Evolutionary conservation across 352 stramenopile genomes (phyloP), one percentile per base, ranked within the genome.

Genomic region (Pythium dissotocum): DNA sequence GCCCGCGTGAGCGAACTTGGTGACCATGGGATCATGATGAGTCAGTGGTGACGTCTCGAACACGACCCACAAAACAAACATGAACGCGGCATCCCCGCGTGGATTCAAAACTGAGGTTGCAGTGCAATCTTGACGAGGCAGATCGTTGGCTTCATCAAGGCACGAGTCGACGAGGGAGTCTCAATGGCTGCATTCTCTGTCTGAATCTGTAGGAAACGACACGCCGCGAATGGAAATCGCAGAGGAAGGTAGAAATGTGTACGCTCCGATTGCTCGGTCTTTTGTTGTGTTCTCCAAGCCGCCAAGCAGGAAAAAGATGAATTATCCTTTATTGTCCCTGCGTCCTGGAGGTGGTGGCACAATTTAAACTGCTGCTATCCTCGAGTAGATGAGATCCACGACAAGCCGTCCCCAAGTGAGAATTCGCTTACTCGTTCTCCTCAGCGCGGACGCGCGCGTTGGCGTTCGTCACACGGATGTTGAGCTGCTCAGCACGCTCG

Each of bases 391-490:
- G 62, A 36, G 61, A 60, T 75, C 70, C 60, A 70, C 56, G 53
- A 77, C 60, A 67, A 67, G 69, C 24, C 46, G 48, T 53, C 35
- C 38, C 62, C 48, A 58, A 51, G 7, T 18, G 49, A 62, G 56
- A 66, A 61, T 68, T 62, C 62, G 70, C 71, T 92, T 95, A 95
- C 75, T 95, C 84, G 85, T 91, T 97, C 86, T 99, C 98, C 83
- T 99, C 97, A 65, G 97, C 92, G 78, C 95, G 89, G 66, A 99
- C 88, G 79, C 97, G 98, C 57, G 97, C 97, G 75, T 97, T 98
- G 61, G 92, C 97, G 90, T 99, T 99, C 65, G 96, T 99, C 67
- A 99, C 96, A 65, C 96, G 90, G 63, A 99, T 97, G 80, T 98
- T 98, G 35, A 99, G 92, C 88, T 99, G 96, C 80, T 99, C 96